Conservation (phyloP, 371 early-diverging fungal species). For the Rhizopus sp. region DNA sequence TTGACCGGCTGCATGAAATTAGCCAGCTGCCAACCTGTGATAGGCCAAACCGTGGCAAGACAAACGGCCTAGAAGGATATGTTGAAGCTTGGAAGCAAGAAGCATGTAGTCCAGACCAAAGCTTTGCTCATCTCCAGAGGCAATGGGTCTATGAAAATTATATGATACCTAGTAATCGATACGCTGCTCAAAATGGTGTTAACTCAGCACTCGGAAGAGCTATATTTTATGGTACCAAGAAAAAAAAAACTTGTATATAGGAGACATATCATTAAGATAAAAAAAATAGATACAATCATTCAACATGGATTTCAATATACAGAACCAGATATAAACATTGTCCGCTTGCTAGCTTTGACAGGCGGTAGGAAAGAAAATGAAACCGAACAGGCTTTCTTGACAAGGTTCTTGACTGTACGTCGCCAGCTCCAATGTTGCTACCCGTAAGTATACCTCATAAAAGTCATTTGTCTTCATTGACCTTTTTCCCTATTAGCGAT, state of each 20-base stretch:
- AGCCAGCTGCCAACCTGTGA: conserved; percentile 34
- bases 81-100: conserved; percentile 36
- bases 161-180: conserved; percentile 36
- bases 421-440: conserved; percentile 42
- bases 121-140: conserved; percentile 32
- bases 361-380: conserved; percentile 25
- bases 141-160: conserved; percentile 35
- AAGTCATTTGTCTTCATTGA: background rate
- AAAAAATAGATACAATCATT: conserved; percentile 40
- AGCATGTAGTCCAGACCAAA: conserved; percentile 21
- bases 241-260: background rate
- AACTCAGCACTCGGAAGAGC: conserved; percentile 34
- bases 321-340: conserved; percentile 41
- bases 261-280: background rate
- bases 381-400: conserved; percentile 31
- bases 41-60: conserved; percentile 19
- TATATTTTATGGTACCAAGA: conserved; percentile 43
- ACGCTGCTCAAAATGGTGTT: conserved; percentile 34
- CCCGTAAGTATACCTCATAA: conserved; percentile 26
- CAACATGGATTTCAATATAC: conserved; percentile 47
- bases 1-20: conserved; percentile 25
- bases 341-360: conserved; percentile 31
- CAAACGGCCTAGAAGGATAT: conserved; percentile 24
- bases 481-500: conserved; percentile 23
- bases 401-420: conserved; percentile 36